Base-by-base conservation (phyloP, 1,284 basidiomycete species). In the Tilletia caries region DNA sequence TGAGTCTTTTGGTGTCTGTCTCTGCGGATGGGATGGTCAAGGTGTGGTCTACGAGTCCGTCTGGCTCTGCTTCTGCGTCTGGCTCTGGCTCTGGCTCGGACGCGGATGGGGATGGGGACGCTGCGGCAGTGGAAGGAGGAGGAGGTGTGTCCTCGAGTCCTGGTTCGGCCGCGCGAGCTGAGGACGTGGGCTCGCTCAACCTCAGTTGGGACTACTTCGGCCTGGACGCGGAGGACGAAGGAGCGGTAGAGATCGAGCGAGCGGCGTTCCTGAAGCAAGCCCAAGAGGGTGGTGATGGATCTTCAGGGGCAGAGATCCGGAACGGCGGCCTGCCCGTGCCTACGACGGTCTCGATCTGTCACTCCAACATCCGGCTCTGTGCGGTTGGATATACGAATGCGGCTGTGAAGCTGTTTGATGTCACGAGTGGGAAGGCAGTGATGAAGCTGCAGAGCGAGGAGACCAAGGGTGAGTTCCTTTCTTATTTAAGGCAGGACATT, bases 11-110 rank as follows among this genome's bases (percentile, higher is more conserved):
- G 33, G 92, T 94, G 66, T 92, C 91, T 75, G 93, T 91, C 78
- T 91, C 91, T 41, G 91, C 94, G 0, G 95, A 98, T 81, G 95
- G 95, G 15, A 86, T 88, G 0, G 91, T 97, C 75, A 96, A 96
- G 84, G 89, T 97, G 10, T 98, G 95, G 95, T 68, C 68, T 69
- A 69, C 34, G 54, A 91, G 91, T 23, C 25, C 25, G 29, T 50
- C 25, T 23, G n/a, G n/a, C n/a, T n/a, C n/a, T n/a, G n/a, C n/a
- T n/a, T n/a, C n/a, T n/a, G n/a, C n/a, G n/a, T n/a, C n/a, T n/a
- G n/a, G n/a, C 20, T n/a, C 52, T 8, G 27, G 15, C 52, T n/a
- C 20, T 58, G 5, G 2, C 23, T 27, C 6, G 12, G 66, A 27
- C 48, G 34, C 29, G n/a, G 46, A 29, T 52, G 41, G 37, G 18